Evolutionary conservation across 1,284 basidiomycete species (phyloP).

Genomic region (Ceratobasidium sp.): DNA sequence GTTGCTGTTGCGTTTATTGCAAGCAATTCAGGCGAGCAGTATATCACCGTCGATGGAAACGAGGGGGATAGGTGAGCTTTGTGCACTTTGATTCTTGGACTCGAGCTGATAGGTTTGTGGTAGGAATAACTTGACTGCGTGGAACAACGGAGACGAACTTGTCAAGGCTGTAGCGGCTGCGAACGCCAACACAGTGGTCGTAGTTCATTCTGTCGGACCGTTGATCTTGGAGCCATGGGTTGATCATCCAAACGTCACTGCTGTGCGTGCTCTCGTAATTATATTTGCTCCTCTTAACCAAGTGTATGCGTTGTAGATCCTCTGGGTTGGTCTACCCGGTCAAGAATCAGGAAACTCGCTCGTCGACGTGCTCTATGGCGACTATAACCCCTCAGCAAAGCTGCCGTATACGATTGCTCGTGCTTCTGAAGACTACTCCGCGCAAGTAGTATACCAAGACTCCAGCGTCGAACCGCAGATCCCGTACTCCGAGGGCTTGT

Average conservation of each 20-base stretch:
- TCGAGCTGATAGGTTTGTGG: neutral
- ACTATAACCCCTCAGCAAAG: conserved; percentile 76
- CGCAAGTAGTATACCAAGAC: conserved; percentile 38
- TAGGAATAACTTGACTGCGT: conserved; percentile 60
- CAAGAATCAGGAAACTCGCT: conserved; percentile 73
- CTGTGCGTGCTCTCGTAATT: conserved; percentile 52
- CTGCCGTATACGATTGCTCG: conserved; percentile 87
- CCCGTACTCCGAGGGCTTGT: conserved; percentile 51
- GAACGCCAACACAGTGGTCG: conserved; percentile 63
- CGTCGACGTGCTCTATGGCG: conserved; percentile 76
- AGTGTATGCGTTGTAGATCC: conserved; percentile 49
- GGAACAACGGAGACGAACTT: conserved; percentile 61
- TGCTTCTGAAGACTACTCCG: conserved; percentile 70
- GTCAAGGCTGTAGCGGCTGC: conserved; percentile 61
- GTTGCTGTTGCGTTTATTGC: conserved; percentile 57
- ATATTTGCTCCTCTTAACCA: conserved; percentile 43
- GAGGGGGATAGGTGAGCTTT: conserved; percentile 54
- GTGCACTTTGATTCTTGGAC: neutral
- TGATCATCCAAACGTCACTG: conserved; percentile 75
- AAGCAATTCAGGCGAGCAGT: conserved; percentile 57
- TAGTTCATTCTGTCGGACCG: conserved; percentile 64
- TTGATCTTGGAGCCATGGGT: conserved; percentile 66
- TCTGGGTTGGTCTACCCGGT: conserved; percentile 68
- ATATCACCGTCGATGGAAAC: conserved; percentile 57
- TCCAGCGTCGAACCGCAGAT: conserved; percentile 38